Base-by-base conservation (phyloP, 2,329 filamentous ascomycete genomes). In the Ophiostoma sp. region DNA sequence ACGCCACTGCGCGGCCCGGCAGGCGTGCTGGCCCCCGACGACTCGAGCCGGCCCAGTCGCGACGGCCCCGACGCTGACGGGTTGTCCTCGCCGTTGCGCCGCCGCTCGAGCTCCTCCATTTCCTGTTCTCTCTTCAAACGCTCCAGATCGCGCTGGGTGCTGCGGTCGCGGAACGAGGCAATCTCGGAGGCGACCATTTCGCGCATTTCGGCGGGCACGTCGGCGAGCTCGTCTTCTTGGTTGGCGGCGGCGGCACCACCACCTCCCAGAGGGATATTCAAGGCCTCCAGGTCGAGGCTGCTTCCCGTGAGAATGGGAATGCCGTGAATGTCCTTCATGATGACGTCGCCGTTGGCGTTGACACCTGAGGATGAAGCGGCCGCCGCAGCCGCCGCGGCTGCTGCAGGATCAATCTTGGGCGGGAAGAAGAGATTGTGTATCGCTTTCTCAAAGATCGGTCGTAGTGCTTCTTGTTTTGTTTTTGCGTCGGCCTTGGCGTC, bases 101-200 rank as follows among this genome's bases (percentile, higher is more conserved):
- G 89, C 59, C 94, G 88, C 81, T 98, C 95, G 81, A 91, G 87
- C 73, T 93, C 92, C 80, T 98, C 96, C 77, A 97, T 90, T 80
- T 98, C 95, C 80, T 99, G 96, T 81, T 99, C 96, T 61, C 92
- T 87, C 79, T 91, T 91, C 48, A 97, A 84, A 3, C 96, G 92
- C 81, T 99, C 96, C 79, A 97, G 84, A 79, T 99, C 96, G 52
- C 95, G 88, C 75, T 92, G 90, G 74, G 91, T 97, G 77, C 95
- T 98, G 25, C 95, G 89, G 77, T 99, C 96, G 76, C 96, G 89
- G 85, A 99, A 99, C 0, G 95, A 93, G 0, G 94, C 91, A 78
- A 99, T 99, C 81, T 99, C 97, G 73, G 92, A 92, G 0, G 96
- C 93, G 19, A 99, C 96, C 0, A 94, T 95, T 80, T 97, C 96